Evolutionary conservation across 257 asterid genomes (phyloP), one percentile per base, ranked within the genome.

Genomic region (Penstemon davidsonii): DNA sequence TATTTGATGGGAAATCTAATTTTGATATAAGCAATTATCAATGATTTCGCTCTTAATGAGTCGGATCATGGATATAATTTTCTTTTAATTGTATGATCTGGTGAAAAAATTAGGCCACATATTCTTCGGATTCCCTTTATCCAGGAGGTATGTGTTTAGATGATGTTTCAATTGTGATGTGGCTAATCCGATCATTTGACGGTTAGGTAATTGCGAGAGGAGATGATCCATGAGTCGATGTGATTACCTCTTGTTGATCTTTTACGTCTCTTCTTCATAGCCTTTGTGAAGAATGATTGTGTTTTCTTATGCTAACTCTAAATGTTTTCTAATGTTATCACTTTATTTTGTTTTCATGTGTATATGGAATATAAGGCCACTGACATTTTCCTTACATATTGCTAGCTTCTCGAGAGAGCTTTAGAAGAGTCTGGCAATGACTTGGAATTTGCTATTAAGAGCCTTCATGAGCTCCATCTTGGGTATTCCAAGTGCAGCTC

Each of bases 331-430:
- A 45, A 11, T 45, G 53, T 19, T 39, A 41, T 53, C 62, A 19
- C 12, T 53, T 60, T 40, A 67, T 4, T 64, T 33, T 7, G 55
- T 3, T 54, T 62, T 9, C 18, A 10, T 43, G 1, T 5, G 37
- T 73, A 49, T 60, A 73, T 36, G 33, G 33, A 25, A 25, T 25
- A 25, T 25, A 25, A 25, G 33, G 33, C 33, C 33, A 25, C 33
- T 25, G 33, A 25, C 33, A 0, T 55, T 8, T 57, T 65, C 12
- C 25, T 3, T 44, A 49, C 36, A 36, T 55, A 7, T 44, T 68
- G 71, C 74, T 82, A 90, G 97, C 58, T 84, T 74, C 85, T 88
- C 56, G 90, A 79, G 83, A 80, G 76, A 74, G 84, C 84, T 53
- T 62, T 86, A 61, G 83, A 76, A 55, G 88, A 86, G 75, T 83